Evolutionary conservation across 2,329 filamentous ascomycete genomes (phyloP).

Genomic region (Dactylellina parvicollis): DNA sequence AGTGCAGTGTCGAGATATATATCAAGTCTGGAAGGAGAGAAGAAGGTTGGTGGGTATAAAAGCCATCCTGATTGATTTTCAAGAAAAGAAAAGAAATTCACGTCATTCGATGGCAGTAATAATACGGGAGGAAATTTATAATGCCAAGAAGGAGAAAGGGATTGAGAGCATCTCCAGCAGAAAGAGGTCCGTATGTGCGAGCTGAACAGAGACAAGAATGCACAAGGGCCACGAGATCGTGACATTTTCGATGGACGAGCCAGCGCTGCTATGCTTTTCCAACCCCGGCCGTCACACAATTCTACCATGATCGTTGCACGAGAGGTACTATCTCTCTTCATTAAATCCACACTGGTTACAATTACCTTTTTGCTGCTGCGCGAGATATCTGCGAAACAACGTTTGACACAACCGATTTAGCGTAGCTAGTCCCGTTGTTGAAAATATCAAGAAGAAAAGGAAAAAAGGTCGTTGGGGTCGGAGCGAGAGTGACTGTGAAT

Average conservation of each 20-base stretch:
- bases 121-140: neutral
- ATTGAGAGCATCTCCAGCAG: neutral
- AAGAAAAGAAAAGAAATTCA: neutral
- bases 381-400: neutral
- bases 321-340: conserved; percentile 17
- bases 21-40: neutral
- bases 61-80: neutral
- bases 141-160: neutral
- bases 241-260: conserved; percentile 22
- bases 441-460: no score
- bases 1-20: neutral
- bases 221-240: neutral
- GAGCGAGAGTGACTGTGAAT: no score
- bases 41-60: neutral
- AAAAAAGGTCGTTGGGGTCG: no score
- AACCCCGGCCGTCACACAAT: conserved; percentile 31
- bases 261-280: neutral
- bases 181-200: conserved; percentile 22
- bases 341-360: conserved; percentile 11
- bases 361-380: neutral
- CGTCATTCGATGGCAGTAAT: neutral
- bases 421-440: no score
- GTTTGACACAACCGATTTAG: no score
- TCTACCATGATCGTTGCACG: conserved; percentile 37
- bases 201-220: conserved; percentile 24